Percentiles rank a stretch among this genome's conserved stretches.
phyloP scores from a whole-genome alignment of 2,329 filamentous ascomycete species.

The Xylariaceae sp. region DNA sequence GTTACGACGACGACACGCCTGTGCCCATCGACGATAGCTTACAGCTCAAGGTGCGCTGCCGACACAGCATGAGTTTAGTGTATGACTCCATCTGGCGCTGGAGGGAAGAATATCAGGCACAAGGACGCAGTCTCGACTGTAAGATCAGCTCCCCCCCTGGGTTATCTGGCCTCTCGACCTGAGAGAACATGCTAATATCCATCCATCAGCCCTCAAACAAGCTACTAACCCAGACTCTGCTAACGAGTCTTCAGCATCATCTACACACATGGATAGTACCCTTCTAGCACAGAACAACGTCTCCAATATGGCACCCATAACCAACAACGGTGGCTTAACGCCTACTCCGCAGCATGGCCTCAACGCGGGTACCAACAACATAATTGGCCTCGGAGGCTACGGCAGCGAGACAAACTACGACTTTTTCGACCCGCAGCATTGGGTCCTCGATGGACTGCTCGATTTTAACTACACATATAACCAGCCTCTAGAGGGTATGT shows the following conservation, averaged over 20 bases:
- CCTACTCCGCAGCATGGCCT: slow-evolving; percentile 46
- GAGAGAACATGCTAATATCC: slow-evolving; percentile 34
- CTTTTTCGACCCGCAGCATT: slow-evolving; percentile 88
- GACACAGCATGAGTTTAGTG: slow-evolving; percentile 80
- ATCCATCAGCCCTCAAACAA: slow-evolving; percentile 66
- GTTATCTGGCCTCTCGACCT: slow-evolving; percentile 27
- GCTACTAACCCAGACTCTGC: slow-evolving; percentile 80
- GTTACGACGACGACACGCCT: slow-evolving; percentile 47
- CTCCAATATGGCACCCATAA: slow-evolving; percentile 47
- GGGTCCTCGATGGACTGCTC: slow-evolving; percentile 83
- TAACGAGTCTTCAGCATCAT: slow-evolving; percentile 67
- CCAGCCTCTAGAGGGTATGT: slow-evolving; percentile 51
- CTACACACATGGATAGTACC: slow-evolving; percentile 60
- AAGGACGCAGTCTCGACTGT: slow-evolving; percentile 70
- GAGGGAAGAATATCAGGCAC: slow-evolving; percentile 72
- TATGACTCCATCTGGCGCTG: slow-evolving; percentile 84
- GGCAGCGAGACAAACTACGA: slow-evolving; percentile 67
- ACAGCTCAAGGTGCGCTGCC: slow-evolving; percentile 75
- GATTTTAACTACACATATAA: slow-evolving; percentile 69
- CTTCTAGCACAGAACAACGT: slow-evolving; percentile 48
- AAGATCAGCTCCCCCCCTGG: slow-evolving; percentile 36
- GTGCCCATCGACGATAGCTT: slow-evolving; percentile 64
- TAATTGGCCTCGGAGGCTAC: slow-evolving; percentile 53
- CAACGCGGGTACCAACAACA: slow-evolving; percentile 42
- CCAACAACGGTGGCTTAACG: slow-evolving; percentile 50